These are phyloP conservation scores for Telopea speciosissima DNA, from an alignment of 177 flowering plant species.

Conservation along the genomic window DNA sequence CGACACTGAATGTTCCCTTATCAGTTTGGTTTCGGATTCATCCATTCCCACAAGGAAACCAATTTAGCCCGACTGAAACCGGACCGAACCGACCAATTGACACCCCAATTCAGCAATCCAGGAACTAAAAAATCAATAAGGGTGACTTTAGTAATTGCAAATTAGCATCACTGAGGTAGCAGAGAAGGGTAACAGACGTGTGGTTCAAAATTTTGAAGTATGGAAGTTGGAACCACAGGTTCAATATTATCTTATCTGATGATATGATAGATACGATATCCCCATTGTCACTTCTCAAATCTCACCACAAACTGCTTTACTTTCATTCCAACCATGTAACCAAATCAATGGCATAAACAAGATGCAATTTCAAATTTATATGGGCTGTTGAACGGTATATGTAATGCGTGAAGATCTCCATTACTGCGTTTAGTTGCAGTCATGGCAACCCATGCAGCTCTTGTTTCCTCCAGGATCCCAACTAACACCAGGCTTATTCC, in stretches of 20 bases:
- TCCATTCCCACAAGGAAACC: no score
- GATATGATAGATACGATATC: no score
- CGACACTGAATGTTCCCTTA: no score
- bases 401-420: slow-evolving; percentile 5
- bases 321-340: slow-evolving; percentile 16
- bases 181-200: slow-evolving; percentile 15
- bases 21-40: no score
- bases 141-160: slow-evolving; percentile 10
- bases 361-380: not conserved
- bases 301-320: slow-evolving; percentile 31
- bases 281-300: not conserved
- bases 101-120: no score
- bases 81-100: no score
- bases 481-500: slow-evolving; percentile 39
- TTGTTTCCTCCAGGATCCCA: slow-evolving; percentile 72
- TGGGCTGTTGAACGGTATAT: not conserved
- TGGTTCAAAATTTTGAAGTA: slow-evolving; percentile 17
- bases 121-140: not conserved
- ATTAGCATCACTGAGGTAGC: not conserved
- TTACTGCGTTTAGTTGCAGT: not conserved
- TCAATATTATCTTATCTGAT: slow-evolving; percentile 23
- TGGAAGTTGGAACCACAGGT: not conserved
- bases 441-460: slow-evolving; percentile 10
- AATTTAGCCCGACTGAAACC: no score
- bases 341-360: no score